Evolutionary conservation across 2,329 filamentous ascomycete genomes (phyloP).

Genomic region (Chaetothyriales sp.): DNA sequence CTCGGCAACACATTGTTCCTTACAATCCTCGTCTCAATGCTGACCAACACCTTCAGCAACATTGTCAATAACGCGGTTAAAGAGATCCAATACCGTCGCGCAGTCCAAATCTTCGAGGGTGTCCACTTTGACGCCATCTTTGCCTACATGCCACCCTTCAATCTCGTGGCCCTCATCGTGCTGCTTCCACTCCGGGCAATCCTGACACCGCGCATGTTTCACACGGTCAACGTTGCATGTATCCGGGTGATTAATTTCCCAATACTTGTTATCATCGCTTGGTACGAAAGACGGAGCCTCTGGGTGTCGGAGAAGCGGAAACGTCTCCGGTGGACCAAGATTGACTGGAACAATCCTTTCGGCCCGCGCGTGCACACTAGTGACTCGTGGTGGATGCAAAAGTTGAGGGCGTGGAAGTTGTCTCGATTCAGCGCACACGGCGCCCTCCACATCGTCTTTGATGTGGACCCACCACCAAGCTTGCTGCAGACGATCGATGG

Average conservation of each 20-base stretch:
- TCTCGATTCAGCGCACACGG: slow-evolving; percentile 57
- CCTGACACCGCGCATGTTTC: slow-evolving; percentile 73
- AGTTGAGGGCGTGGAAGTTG: slow-evolving; percentile 48
- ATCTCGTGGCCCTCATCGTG: slow-evolving; percentile 60
- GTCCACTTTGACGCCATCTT: slow-evolving; percentile 77
- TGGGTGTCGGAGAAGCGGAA: slow-evolving; percentile 34
- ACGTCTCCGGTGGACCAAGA: slow-evolving; percentile 2
- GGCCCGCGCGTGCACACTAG: slow-evolving; percentile 6
- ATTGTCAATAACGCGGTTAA: slow-evolving; percentile 63
- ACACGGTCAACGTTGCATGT: slow-evolving; percentile 71
- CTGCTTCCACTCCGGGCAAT: slow-evolving; percentile 65
- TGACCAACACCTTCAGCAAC: slow-evolving; percentile 69
- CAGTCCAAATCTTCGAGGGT: slow-evolving; percentile 70
- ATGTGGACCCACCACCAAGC: slow-evolving; percentile 52
- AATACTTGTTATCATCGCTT: slow-evolving; percentile 55
- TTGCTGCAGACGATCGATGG: slow-evolving; percentile 40
- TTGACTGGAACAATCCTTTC: slow-evolving; percentile 13
- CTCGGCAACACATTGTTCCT: slow-evolving; percentile 73
- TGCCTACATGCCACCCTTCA: slow-evolving; percentile 71
- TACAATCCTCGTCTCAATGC: slow-evolving; percentile 78
- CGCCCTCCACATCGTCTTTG: slow-evolving; percentile 60
- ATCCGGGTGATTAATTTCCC: slow-evolving; percentile 65
- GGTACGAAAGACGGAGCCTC: slow-evolving; percentile 55
- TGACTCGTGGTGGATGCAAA: slow-evolving; percentile 2
- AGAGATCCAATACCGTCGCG: slow-evolving; percentile 72